Conservation (phyloP, 768 basidiomycete genomes). For the Leccinum truebloodii region DNA sequence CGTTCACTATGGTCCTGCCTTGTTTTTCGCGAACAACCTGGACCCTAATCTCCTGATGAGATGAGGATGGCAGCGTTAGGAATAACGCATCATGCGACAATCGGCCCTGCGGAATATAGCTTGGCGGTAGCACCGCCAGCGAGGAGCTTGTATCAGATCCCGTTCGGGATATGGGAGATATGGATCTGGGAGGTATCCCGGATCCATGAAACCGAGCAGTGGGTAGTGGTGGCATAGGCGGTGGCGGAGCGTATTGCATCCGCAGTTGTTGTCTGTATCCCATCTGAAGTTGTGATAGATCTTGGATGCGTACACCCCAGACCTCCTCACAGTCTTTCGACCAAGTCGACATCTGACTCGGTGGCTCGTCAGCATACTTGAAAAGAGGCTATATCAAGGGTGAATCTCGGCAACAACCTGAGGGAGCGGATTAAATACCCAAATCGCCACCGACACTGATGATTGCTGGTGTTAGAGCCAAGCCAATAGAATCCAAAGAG, state of each 20-base stretch:
- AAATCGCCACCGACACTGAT: constrained; percentile 61
- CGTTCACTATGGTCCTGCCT: constrained; percentile 24
- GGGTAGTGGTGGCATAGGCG: constrained; percentile 26
- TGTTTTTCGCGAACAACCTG: constrained; percentile 28
- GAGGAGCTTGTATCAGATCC: constrained; percentile 21
- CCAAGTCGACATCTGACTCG: constrained; percentile 55
- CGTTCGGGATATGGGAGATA: constrained; percentile 22
- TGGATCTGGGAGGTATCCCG: constrained; percentile 14
- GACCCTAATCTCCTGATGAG: constrained; percentile 21
- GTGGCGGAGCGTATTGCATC: constrained; percentile 20
- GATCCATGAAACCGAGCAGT: constrained; percentile 15
- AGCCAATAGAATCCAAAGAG: constrained; percentile 35
- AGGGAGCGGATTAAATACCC: constrained; percentile 46
- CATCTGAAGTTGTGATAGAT: constrained; percentile 37
- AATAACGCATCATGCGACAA: constrained; percentile 39
- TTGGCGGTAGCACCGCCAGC: constrained; percentile 28
- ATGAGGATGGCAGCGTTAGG: constrained; percentile 22
- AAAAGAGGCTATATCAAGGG: constrained; percentile 54
- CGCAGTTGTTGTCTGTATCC: constrained; percentile 19
- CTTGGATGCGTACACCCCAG: constrained; percentile 62
- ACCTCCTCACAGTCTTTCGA: constrained; percentile 62
- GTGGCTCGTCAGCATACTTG: constrained; percentile 62
- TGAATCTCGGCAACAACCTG: constrained; percentile 25
- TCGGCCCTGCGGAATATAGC: constrained; percentile 34
- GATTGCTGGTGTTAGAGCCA: constrained; percentile 17